Conservation (phyloP, 2,329 filamentous ascomycete genomes). For the Camptophora hylomeconis region DNA sequence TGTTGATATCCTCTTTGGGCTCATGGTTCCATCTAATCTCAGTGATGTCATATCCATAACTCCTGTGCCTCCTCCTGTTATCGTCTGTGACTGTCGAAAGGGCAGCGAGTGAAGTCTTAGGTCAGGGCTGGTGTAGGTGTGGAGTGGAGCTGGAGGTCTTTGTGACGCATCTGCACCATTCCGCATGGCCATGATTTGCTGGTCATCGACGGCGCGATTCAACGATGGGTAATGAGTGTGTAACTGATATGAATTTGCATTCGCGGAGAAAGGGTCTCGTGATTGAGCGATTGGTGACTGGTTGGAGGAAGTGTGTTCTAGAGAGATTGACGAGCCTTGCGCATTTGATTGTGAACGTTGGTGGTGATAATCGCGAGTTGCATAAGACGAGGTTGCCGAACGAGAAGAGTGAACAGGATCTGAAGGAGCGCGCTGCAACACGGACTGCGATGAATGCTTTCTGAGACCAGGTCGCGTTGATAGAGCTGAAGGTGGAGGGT, state of each 20-base stretch:
- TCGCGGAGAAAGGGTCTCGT: slow-evolving; percentile 22
- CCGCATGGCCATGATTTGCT: slow-evolving; percentile 9
- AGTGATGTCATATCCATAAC: slow-evolving; percentile 38
- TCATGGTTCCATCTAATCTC: slow-evolving; percentile 46
- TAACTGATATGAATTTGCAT: slow-evolving; percentile 23
- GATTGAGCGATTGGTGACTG: slow-evolving; percentile 26
- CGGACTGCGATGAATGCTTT: slow-evolving; percentile 30
- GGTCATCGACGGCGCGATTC: slow-evolving; percentile 28
- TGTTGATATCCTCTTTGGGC: slow-evolving; percentile 30
- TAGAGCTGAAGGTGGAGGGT: slow-evolving; percentile 27
- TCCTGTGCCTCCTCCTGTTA: slow-evolving; percentile 29
- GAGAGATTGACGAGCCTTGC: slow-evolving; percentile 33
- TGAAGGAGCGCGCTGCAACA: slow-evolving; percentile 34
- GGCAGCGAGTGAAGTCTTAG: slow-evolving; percentile 42
- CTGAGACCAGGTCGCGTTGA: slow-evolving; percentile 26
- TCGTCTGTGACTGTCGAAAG: slow-evolving; percentile 33
- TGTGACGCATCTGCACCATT: slow-evolving; percentile 18
- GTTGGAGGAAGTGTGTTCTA: slow-evolving; percentile 30
- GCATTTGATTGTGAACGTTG: slow-evolving; percentile 32
- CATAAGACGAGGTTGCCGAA: slow-evolving; percentile 21
- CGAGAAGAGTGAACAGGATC: slow-evolving; percentile 31
- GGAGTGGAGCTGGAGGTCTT: slow-evolving; percentile 31
- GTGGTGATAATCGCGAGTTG: slow-evolving; percentile 21
- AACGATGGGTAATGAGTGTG: too few species aligned
- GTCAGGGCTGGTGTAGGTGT: slow-evolving; percentile 42